A percentile compares a stretch with the other conserved stretches of the same genome.
Conservation (phyloP, 179 eudicot species). For the Silene coronaria region DNA sequence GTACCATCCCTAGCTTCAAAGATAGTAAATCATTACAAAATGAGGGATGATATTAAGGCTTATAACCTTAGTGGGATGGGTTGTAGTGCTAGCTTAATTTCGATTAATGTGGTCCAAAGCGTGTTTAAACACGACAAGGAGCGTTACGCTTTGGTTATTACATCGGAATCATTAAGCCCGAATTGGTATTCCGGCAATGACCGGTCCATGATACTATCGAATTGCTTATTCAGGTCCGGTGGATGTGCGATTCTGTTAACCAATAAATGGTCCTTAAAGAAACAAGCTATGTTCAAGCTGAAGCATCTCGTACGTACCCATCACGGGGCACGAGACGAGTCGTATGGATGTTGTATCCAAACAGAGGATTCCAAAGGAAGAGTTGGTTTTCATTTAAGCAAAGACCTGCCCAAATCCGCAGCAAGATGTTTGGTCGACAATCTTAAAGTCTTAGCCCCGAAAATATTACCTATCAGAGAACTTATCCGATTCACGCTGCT, state of each 20-base stretch:
- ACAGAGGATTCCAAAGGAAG: slow-evolving; percentile 54
- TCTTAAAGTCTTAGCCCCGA: slow-evolving; percentile 52
- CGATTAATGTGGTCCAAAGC: slow-evolving; percentile 51
- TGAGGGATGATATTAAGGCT: slow-evolving; percentile 66
- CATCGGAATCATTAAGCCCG: slow-evolving; percentile 75
- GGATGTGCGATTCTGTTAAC: slow-evolving; percentile 65
- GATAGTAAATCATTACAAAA: slow-evolving; percentile 57
- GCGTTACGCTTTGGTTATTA: slow-evolving; percentile 53
- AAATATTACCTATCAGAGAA: slow-evolving; percentile 56
- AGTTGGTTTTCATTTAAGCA: slow-evolving; percentile 63
- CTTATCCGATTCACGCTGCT: slow-evolving; percentile 36
- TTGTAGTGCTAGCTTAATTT: slow-evolving; percentile 81
- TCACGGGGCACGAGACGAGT: slow-evolving; percentile 64
- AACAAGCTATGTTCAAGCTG: slow-evolving; percentile 42
- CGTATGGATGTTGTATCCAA: slow-evolving; percentile 59
- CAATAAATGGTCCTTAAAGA: slow-evolving; percentile 36
- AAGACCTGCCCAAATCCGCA: slow-evolving; percentile 68
- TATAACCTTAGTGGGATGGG: slow-evolving; percentile 94
- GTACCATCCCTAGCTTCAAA: slow-evolving; percentile 58
- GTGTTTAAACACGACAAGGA: slow-evolving; percentile 38
- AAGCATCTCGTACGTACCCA: slow-evolving; percentile 65
- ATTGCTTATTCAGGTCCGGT: slow-evolving; percentile 73
- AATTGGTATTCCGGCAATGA: slow-evolving; percentile 88
- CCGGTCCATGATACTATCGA: slow-evolving; percentile 78
- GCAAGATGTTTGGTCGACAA: slow-evolving; percentile 65